phyloP scores from a whole-genome alignment of 2,329 filamentous ascomycete genomes.

The Myriosclerotinia scirpicola region DNA sequence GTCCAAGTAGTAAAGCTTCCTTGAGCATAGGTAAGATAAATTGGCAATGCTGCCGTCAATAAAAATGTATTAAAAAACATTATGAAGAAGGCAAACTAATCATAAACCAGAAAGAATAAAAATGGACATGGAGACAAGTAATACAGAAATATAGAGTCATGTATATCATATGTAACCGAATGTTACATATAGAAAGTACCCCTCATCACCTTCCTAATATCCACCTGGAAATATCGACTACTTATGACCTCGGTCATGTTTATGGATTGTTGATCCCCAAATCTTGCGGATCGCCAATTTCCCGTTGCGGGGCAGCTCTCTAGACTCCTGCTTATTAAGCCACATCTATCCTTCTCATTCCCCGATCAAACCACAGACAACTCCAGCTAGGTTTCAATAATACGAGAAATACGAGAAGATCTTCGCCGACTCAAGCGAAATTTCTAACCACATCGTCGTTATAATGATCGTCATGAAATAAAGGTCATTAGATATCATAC shows the following conservation, averaged over 20 bases:
- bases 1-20: slow-evolving; percentile 25
- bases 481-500: not conserved
- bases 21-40: slow-evolving; percentile 19
- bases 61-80: not conserved
- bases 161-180: too few species aligned
- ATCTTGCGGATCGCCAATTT: too few species aligned
- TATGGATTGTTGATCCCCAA: not conserved
- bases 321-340: not conserved
- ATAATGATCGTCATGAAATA: not conserved
- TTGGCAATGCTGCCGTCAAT: not conserved
- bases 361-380: not conserved
- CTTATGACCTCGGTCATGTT: not conserved
- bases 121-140: not conserved
- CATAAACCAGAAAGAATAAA: not conserved
- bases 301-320: not conserved
- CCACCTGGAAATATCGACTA: not conserved
- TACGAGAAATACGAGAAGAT: not conserved
- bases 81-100: not conserved
- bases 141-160: not conserved
- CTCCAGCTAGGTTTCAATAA: not conserved
- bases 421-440: not conserved
- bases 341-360: not conserved
- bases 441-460: not conserved
- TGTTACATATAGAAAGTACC: not conserved
- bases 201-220: not conserved